Conservation (phyloP, 768 basidiomycete species). For the Phallus indusiatus region DNA sequence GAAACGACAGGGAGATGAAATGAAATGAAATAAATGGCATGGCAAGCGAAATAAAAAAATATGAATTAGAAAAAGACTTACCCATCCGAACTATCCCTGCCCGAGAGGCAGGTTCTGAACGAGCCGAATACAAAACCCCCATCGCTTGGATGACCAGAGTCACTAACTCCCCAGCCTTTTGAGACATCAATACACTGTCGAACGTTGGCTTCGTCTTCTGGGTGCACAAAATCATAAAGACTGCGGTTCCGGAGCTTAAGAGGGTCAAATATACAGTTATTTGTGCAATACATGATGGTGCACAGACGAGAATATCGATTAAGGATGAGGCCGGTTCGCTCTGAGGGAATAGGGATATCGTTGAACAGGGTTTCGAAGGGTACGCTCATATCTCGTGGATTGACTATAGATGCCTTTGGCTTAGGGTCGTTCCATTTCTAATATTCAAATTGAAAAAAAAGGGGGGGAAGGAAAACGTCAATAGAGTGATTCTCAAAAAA, state of each 20-base stretch:
- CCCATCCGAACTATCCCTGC: constrained; percentile 35
- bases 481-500: constrained; percentile 1
- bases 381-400: constrained; percentile 18
- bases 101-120: constrained; percentile 47
- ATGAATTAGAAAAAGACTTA: not conserved
- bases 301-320: constrained; percentile 64
- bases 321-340: constrained; percentile 72
- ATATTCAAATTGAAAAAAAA: too few relatives aligned
- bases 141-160: constrained; percentile 67
- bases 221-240: constrained; percentile 69
- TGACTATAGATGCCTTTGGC: constrained; percentile 25
- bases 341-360: constrained; percentile 59
- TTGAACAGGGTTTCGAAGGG: constrained; percentile 27
- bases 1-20: not conserved
- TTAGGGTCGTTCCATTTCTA: constrained; percentile 26
- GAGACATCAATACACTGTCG: constrained; percentile 67
- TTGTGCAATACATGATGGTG: constrained; percentile 62
- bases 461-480: constrained; percentile 32
- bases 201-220: constrained; percentile 55
- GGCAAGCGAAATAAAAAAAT: not conserved
- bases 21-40: not conserved
- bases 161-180: constrained; percentile 80
- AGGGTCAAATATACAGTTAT: constrained; percentile 55
- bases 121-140: constrained; percentile 79
- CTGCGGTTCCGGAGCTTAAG: constrained; percentile 50